Evolutionary conservation across 768 basidiomycete species (phyloP).

Genomic region (Stropharia rugosoannulata): DNA sequence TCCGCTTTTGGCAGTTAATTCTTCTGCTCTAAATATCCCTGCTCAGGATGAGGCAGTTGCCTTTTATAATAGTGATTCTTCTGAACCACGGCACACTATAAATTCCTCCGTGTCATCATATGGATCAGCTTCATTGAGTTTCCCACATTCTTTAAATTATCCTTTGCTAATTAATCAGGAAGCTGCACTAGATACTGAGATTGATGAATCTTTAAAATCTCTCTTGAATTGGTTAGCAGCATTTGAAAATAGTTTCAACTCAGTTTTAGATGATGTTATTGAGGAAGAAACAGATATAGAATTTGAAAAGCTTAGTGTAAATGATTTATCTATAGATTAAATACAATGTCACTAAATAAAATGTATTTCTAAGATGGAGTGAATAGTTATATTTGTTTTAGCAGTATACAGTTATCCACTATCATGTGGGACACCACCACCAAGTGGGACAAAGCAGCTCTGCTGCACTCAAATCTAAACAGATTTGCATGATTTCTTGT

Average conservation of each 20-base stretch:
- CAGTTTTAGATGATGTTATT: constrained; percentile 65
- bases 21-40: constrained; percentile 3
- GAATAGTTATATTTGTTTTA: no score
- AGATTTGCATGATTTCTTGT: no score
- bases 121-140: not conserved
- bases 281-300: constrained; percentile 58
- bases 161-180: constrained; percentile 50
- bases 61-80: not conserved
- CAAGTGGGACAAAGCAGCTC: constrained; percentile 4
- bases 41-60: not conserved
- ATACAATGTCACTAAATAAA: no score
- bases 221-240: constrained; percentile 74
- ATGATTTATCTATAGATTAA: not conserved
- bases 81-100: constrained; percentile 5
- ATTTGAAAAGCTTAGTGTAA: not conserved
- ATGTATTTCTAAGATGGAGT: no score
- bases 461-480: not conserved
- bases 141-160: constrained; percentile 54
- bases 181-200: constrained; percentile 57
- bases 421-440: no score
- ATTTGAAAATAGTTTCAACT: constrained; percentile 70
- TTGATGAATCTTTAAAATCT: constrained; percentile 73
- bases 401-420: no score
- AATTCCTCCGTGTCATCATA: not conserved
- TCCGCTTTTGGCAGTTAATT: constrained; percentile 13